Evolutionary conservation across 345 rosid genomes (phyloP).

Genomic region (Cochlearia excelsa): DNA sequence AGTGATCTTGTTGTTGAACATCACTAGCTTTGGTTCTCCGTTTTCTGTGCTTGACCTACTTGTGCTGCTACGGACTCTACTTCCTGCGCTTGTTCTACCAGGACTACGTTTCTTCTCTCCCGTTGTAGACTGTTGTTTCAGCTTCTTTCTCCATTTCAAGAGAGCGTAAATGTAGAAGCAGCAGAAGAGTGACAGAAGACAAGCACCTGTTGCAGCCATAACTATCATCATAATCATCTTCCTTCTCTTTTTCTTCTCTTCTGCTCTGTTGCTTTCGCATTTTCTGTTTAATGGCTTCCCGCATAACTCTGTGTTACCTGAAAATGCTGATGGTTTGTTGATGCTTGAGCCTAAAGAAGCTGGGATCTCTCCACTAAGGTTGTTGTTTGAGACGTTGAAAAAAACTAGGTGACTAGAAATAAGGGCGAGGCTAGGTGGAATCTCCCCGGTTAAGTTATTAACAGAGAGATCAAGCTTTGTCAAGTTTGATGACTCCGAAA

Average conservation of each 20-base stretch:
- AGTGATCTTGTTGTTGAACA: constrained; percentile 92
- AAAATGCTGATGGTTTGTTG: constrained; percentile 55
- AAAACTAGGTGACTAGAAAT: constrained; percentile 43
- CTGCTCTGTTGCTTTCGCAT: constrained; percentile 39
- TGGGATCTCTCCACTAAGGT: constrained; percentile 75
- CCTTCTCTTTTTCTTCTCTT: constrained; percentile 50
- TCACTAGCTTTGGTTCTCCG: constrained; percentile 85
- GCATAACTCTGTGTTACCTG: constrained; percentile 56
- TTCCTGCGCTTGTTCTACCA: constrained; percentile 73
- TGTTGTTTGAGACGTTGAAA: constrained; percentile 76
- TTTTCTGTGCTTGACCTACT: constrained; percentile 56
- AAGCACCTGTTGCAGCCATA: constrained; percentile 53
- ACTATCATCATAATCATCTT: constrained; percentile 57
- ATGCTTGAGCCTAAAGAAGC: constrained; percentile 50
- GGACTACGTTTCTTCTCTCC: constrained; percentile 93
- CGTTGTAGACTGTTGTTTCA: constrained; percentile 50
- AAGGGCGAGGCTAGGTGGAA: constrained; percentile 54
- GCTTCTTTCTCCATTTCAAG: constrained; percentile 78
- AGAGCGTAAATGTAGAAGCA: constrained; percentile 82
- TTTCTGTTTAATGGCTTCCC: constrained; percentile 61
- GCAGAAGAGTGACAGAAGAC: constrained; percentile 65
- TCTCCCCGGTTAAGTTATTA: constrained; percentile 71
- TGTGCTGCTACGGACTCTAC: constrained; percentile 76
- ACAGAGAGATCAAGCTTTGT: constrained; percentile 63
- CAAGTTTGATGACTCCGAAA: constrained; percentile 58